A percentile compares a stretch with the other conserved stretches of the same genome.
Conservation (phyloP, 2,329 filamentous ascomycete species). For the Diplodia sapinea region DNA sequence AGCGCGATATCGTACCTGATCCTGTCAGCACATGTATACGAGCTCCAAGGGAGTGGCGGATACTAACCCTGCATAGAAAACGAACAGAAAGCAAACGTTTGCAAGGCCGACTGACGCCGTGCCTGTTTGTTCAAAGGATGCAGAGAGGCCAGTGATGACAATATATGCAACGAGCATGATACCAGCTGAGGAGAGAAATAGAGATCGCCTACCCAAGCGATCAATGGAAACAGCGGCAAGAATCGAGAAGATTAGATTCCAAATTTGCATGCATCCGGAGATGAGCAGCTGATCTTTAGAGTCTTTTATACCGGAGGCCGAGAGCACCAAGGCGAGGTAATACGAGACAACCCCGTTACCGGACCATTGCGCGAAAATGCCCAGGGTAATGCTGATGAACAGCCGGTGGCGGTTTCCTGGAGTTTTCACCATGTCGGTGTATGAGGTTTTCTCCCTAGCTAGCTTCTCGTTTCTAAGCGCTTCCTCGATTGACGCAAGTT, state of each 20-base stretch:
- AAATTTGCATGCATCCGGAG: constrained; percentile 63
- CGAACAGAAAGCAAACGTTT: constrained; percentile 41
- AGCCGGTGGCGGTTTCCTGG: constrained; percentile 61
- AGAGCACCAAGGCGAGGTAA: constrained; percentile 44
- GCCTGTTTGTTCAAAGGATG: constrained; percentile 12
- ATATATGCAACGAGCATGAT: constrained; percentile 50
- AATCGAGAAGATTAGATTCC: constrained; percentile 64
- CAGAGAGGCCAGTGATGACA: constrained; percentile 35
- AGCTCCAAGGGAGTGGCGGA: neutral
- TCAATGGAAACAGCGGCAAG: constrained; percentile 44
- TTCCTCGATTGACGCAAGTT: constrained; percentile 58
- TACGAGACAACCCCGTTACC: constrained; percentile 59
- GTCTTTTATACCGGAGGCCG: constrained; percentile 44
- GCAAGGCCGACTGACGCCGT: constrained; percentile 36
- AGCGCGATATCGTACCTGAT: constrained; percentile 37
- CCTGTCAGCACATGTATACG: neutral
- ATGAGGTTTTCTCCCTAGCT: constrained; percentile 51
- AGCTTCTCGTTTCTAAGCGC: constrained; percentile 57
- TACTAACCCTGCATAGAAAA: constrained; percentile 35
- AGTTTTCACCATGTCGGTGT: constrained; percentile 55
- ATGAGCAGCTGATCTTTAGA: constrained; percentile 48
- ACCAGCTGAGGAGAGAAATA: constrained; percentile 45
- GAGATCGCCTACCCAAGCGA: constrained; percentile 42
- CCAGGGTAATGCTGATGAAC: constrained; percentile 59
- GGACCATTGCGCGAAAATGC: constrained; percentile 64